These are phyloP conservation scores for Microdochium trichocladiopsis DNA, from an alignment of 2,329 filamentous ascomycete species.

Conservation along the genomic window DNA sequence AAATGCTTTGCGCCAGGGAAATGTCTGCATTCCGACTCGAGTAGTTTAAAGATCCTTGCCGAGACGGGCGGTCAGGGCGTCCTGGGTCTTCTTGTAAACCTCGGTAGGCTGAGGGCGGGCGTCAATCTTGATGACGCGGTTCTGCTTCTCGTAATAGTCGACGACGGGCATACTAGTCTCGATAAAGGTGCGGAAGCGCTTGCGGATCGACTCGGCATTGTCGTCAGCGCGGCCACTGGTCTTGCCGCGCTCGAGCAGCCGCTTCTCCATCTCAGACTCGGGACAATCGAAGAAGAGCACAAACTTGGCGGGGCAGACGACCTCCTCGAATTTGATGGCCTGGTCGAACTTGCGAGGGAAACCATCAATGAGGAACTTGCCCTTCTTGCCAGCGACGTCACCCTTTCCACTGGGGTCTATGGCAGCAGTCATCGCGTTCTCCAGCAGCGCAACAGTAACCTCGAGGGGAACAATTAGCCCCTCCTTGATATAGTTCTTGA, in stretches of 20 bases:
- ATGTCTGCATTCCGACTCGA: too few species aligned
- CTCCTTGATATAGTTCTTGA: constrained; percentile 88
- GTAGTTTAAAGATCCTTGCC: constrained; percentile 31
- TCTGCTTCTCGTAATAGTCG: constrained; percentile 69
- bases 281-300: constrained; percentile 94
- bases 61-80: constrained; percentile 40
- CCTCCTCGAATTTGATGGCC: constrained; percentile 85
- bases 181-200: constrained; percentile 89
- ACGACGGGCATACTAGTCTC: constrained; percentile 98
- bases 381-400: constrained; percentile 34
- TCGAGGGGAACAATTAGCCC: constrained; percentile 98
- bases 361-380: constrained; percentile 71
- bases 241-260: constrained; percentile 83
- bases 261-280: constrained; percentile 78
- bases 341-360: constrained; percentile 98
- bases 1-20: too few species aligned
- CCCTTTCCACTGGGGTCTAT: constrained; percentile 39
- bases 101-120: constrained; percentile 61
- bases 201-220: constrained; percentile 91
- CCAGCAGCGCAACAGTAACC: constrained; percentile 86
- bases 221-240: constrained; percentile 89
- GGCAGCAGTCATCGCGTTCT: constrained; percentile 80
- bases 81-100: constrained; percentile 47
- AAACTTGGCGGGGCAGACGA: constrained; percentile 75
- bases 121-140: constrained; percentile 72